Evolutionary conservation across 805 yeast species (phyloP).

Genomic region (Candida montana): DNA sequence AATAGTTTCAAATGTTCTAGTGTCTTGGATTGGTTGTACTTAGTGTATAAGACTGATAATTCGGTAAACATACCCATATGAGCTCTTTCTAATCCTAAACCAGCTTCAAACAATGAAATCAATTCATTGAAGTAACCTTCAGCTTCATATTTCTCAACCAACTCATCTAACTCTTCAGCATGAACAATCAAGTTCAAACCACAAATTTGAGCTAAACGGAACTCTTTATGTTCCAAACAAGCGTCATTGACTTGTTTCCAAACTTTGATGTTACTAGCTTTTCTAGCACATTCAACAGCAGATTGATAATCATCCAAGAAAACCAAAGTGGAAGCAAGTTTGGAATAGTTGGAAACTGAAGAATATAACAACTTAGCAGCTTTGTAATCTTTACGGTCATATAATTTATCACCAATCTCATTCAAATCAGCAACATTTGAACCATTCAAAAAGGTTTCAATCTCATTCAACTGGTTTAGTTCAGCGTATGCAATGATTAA

Average conservation of each 20-base stretch:
- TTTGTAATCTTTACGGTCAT: slow-evolving; percentile 73
- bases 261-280: slow-evolving; percentile 87
- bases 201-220: slow-evolving; percentile 96
- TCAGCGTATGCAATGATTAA: slow-evolving; percentile 83
- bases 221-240: slow-evolving; percentile 90
- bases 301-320: slow-evolving; percentile 88
- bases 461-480: slow-evolving; percentile 67
- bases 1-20: slow-evolving; percentile 95
- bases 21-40: slow-evolving; percentile 82
- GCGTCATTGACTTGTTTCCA: slow-evolving; percentile 98
- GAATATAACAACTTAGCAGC: slow-evolving; percentile 89
- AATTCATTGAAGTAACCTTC: slow-evolving; percentile 90
- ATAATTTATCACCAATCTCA: slow-evolving; percentile 85
- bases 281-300: slow-evolving; percentile 98
- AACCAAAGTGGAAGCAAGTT: slow-evolving; percentile 93
- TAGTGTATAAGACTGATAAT: slow-evolving; percentile 83
- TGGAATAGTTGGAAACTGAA: slow-evolving; percentile 88
- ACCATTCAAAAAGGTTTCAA: slow-evolving; percentile 77
- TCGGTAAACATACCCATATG: slow-evolving; percentile 99
- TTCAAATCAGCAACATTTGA: slow-evolving; percentile 93
- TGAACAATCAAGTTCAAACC: slow-evolving; percentile 95
- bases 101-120: slow-evolving; percentile 89
- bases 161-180: slow-evolving; percentile 92
- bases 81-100: slow-evolving; percentile 94
- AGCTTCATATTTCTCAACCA: slow-evolving; percentile 81